Conservation (phyloP, 139 green algal species). For the Asterochloris erici region DNA sequence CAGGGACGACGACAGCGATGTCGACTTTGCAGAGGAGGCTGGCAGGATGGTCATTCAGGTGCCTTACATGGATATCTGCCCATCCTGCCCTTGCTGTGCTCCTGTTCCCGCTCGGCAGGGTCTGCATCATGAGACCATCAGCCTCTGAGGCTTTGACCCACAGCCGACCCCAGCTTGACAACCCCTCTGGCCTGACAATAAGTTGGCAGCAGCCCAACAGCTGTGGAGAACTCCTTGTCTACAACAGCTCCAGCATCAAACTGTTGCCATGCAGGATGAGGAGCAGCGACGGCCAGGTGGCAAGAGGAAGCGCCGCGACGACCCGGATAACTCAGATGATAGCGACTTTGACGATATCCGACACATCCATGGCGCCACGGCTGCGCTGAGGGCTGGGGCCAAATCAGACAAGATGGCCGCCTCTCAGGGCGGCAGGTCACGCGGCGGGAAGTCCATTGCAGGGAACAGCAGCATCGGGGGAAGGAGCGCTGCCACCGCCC, state of each 20-base stretch:
- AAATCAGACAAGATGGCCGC: slow-evolving; percentile 43
- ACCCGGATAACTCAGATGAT: slow-evolving; percentile 43
- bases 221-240: too few relatives aligned
- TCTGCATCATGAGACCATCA: too few relatives aligned
- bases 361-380: slow-evolving; percentile 6
- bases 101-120: too few relatives aligned
- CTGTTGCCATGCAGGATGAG: slow-evolving; percentile 17
- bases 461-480: slow-evolving; percentile 2
- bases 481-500: slow-evolving; percentile 10
- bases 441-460: slow-evolving; percentile 2
- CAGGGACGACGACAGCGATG: slow-evolving; percentile 13
- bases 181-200: too few relatives aligned
- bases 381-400: slow-evolving; percentile 14
- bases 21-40: slow-evolving; percentile 24
- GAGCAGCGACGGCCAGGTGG: neutral
- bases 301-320: slow-evolving; percentile 33
- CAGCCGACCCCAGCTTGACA: too few relatives aligned
- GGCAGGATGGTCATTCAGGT: slow-evolving; percentile 18
- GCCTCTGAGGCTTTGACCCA: too few relatives aligned
- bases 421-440: neutral
- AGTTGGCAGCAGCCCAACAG: too few relatives aligned
- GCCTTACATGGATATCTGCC: too few relatives aligned
- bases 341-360: slow-evolving; percentile 72
- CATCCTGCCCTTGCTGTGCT: too few relatives aligned
- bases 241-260: neutral